Base-by-base conservation (phyloP, 305 asterid species). In the Coffea humblotiana region DNA sequence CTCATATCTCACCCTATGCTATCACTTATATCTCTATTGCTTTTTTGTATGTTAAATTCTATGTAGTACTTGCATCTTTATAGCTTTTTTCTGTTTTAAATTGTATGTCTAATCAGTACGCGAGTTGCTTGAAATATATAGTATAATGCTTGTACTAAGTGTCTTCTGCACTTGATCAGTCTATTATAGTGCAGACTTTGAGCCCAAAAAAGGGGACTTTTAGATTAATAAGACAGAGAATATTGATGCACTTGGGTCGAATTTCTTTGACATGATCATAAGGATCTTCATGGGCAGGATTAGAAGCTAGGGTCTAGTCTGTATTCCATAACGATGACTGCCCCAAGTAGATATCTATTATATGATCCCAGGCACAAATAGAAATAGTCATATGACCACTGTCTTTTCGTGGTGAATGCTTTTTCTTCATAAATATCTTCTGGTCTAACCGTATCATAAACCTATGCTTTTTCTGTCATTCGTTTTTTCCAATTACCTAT, bases 211-310 rank as follows among this genome's bases (percentile, higher is more conserved):
- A 7, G 19, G 54, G 54, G 54, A 15, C 9, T 2, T 49, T n/a
- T 23, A 8, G 37, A 51, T 52, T 27, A 27, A n/a, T 73, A 58
- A 51, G 9, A 29, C 15, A 73, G 4, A 13, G 37, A 43, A 43
- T 43, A 71, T 29, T 32, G 23, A 69, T 60, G 16, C 25, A 65
- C 19, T n/a, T 19, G 29, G 51, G 63, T 45, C 35, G 32, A 47
- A n/a, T 1, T 63, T 61, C 16, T 60, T 61, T n/a, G 71, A 75
- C 45, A 60, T 61, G 79, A 43, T 76, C 79, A 68, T 60, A 58
- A n/a, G n/a, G 45, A 60, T 60, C 71, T 37, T 37, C 54, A 49
- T 37, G n/a, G 78, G 25, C 0, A 75, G 71, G 29, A 40, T 75
- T 37, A 58, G 25, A 4, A 56, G 63, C 51, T 19, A 58, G 64